phyloP scores from a whole-genome alignment of 768 basidiomycete species.

The Trametes maxima region DNA sequence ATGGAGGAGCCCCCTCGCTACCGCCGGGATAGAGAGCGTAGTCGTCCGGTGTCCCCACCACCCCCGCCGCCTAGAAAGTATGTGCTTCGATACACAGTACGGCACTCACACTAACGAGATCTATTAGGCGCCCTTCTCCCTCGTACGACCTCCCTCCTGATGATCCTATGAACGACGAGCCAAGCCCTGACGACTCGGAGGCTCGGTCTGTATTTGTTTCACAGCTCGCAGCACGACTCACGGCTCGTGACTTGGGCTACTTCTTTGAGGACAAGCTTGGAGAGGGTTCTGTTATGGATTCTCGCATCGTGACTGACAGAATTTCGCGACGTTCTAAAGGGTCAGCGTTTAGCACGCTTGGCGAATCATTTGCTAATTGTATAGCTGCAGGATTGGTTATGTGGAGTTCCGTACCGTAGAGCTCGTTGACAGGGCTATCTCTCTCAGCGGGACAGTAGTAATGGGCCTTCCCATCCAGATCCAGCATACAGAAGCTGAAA shows the following conservation, averaged over 20 bases:
- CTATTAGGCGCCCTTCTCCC: slow-evolving; percentile 66
- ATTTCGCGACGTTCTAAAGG: slow-evolving; percentile 97
- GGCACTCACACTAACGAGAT: slow-evolving; percentile 24
- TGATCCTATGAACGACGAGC: slow-evolving; percentile 78
- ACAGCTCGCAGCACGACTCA: slow-evolving; percentile 95
- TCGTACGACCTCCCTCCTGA: slow-evolving; percentile 65
- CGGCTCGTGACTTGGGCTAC: slow-evolving; percentile 95
- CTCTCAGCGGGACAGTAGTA: slow-evolving; percentile 90
- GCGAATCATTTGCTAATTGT: background rate
- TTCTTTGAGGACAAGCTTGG: slow-evolving; percentile 99
- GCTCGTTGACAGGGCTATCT: slow-evolving; percentile 87
- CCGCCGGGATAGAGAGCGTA: slow-evolving; percentile 46
- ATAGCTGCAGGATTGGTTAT: slow-evolving; percentile 80
- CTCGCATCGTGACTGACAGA: slow-evolving; percentile 94
- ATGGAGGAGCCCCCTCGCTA: slow-evolving; percentile 52
- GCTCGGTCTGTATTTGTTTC: slow-evolving; percentile 98
- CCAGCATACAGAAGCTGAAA: slow-evolving; percentile 95
- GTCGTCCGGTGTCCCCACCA: slow-evolving; percentile 40
- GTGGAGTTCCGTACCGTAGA: slow-evolving; percentile 94
- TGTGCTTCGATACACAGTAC: slow-evolving; percentile 46
- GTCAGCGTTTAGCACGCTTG: slow-evolving; percentile 47
- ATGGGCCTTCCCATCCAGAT: slow-evolving; percentile 99
- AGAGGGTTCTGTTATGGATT: slow-evolving; percentile 91
- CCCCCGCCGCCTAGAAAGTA: slow-evolving; percentile 17
- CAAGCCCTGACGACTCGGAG: slow-evolving; percentile 95